Conservation (phyloP, 2,329 filamentous ascomycete genomes). For the Stachybotrys elegans region DNA sequence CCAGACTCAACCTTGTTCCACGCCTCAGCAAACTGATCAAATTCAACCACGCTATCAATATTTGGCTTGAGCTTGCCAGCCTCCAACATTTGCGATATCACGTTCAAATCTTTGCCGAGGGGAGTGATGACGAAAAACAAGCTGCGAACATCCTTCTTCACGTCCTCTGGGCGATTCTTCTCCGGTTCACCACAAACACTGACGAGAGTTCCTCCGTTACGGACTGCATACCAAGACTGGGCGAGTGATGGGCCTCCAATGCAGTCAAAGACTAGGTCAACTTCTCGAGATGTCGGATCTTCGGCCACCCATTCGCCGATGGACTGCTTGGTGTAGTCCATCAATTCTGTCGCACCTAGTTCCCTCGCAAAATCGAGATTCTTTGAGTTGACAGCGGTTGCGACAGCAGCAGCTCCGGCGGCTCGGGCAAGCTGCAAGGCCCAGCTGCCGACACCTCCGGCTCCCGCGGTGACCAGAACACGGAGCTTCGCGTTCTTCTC, state of each 20-base stretch:
- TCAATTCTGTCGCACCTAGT: constrained; percentile 29
- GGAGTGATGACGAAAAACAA: constrained; percentile 33
- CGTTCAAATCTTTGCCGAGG: constrained; percentile 26
- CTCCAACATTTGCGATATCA: constrained; percentile 28
- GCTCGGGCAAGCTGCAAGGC: constrained; percentile 29
- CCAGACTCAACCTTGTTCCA: constrained; percentile 30
- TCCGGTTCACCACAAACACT: constrained; percentile 26
- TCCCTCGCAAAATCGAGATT: background rate
- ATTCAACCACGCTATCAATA: constrained; percentile 33
- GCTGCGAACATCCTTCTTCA: constrained; percentile 23
- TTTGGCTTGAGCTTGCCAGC: constrained; percentile 23
- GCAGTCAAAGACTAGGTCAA: constrained; percentile 31
- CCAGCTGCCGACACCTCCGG: constrained; percentile 34
- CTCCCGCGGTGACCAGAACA: constrained; percentile 34
- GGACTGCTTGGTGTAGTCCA: constrained; percentile 28
- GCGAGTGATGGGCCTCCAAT: constrained; percentile 27
- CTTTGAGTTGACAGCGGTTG: background rate
- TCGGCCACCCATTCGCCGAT: constrained; percentile 24
- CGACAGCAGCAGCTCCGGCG: constrained; percentile 9
- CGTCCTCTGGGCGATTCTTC: constrained; percentile 20
- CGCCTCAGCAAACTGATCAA: constrained; percentile 31
- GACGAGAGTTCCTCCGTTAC: constrained; percentile 26
- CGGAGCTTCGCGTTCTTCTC: constrained; percentile 20
- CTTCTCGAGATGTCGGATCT: constrained; percentile 18
- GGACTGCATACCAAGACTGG: constrained; percentile 28